These are phyloP conservation scores for Pseudogymnoascus verrucosus DNA, from an alignment of 2,329 filamentous ascomycete species.

Conservation along the genomic window DNA sequence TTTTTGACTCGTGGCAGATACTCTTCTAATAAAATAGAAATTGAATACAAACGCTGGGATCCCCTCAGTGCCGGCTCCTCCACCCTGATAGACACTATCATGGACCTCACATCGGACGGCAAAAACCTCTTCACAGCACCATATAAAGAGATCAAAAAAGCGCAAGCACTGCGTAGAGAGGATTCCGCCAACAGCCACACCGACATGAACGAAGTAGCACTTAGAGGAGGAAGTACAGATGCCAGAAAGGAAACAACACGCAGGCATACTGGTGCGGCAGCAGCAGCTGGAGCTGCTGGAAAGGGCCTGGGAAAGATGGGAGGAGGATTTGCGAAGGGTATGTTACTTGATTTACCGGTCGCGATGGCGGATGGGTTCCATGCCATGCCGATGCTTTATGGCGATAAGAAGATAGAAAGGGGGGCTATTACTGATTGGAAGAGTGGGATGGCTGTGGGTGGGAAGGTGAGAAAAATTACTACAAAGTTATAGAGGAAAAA, in stretches of 20 bases:
- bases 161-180: neutral
- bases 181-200: neutral
- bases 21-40: conserved; percentile 30
- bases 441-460: conserved; percentile 46
- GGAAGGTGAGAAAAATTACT: conserved; percentile 55
- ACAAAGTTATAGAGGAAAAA: conserved; percentile 61
- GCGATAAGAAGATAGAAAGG: neutral
- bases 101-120: conserved; percentile 5
- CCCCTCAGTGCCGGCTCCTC: conserved; percentile 15
- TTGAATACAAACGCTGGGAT: conserved; percentile 23
- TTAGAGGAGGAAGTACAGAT: neutral
- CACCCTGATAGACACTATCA: conserved; percentile 11
- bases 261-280: neutral
- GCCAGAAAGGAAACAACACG: neutral
- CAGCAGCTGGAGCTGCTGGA: conserved; percentile 12
- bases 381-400: conserved; percentile 14
- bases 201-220: neutral
- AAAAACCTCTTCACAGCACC: conserved; percentile 11
- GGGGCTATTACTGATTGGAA: neutral
- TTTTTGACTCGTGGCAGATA: conserved; percentile 42
- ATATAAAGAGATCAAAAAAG: conserved; percentile 9
- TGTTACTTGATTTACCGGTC: conserved; percentile 23
- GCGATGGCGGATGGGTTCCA: conserved; percentile 16
- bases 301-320: conserved; percentile 30
- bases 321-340: conserved; percentile 25